Percentiles rank a stretch among this genome's conserved stretches.
These are phyloP conservation scores for Cronartium quercuum DNA, from an alignment of 1,284 basidiomycete genomes.

Conservation along the genomic window DNA sequence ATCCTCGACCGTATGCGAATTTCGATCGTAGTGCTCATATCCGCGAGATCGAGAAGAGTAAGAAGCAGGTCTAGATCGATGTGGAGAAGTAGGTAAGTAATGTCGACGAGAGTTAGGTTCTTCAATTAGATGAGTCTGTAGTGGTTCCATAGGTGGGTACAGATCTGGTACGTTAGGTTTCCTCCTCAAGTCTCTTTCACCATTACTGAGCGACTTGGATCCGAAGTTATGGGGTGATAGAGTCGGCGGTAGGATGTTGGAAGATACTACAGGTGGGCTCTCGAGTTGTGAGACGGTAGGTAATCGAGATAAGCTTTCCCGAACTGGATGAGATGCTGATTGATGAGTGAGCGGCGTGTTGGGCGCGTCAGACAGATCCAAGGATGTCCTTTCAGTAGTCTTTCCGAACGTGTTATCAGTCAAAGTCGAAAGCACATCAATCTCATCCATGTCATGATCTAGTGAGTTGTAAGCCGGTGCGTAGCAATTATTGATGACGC, in stretches of 20 bases:
- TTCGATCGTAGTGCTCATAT: not conserved
- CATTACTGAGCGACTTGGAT: not conserved
- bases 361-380: not conserved
- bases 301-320: not conserved
- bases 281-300: not conserved
- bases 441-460: not conserved
- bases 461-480: not conserved
- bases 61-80: not conserved
- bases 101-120: not conserved
- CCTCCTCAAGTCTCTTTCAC: not conserved
- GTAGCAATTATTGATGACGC: not conserved
- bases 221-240: too few species aligned
- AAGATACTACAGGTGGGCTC: not conserved
- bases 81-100: not conserved
- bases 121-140: not conserved
- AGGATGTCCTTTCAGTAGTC: not conserved
- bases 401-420: not conserved
- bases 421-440: slow-evolving; percentile 3
- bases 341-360: not conserved
- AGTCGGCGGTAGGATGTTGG: not conserved
- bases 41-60: not conserved
- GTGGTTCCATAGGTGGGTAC: not conserved
- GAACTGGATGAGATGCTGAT: not conserved
- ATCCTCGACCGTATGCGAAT: not conserved
- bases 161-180: not conserved